phyloP scores from a whole-genome alignment of 2,329 filamentous ascomycete species.

The Penicillium capsulatum region DNA sequence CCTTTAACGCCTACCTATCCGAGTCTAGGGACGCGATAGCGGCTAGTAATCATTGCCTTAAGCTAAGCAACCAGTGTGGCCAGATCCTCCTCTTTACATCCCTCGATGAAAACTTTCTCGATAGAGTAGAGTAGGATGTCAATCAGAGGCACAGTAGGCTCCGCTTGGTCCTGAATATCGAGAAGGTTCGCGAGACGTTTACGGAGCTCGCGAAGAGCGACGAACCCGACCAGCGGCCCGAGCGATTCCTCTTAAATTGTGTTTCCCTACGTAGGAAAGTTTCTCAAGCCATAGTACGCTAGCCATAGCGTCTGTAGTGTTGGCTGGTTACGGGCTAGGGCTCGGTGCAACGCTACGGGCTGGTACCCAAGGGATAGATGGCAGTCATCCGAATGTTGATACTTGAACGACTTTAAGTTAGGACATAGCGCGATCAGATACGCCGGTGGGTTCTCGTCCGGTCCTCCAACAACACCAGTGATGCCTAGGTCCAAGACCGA shows the following conservation, averaged over 20 bases:
- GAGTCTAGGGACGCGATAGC: slow-evolving; percentile 18
- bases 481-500: slow-evolving; percentile 23
- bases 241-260: slow-evolving; percentile 33
- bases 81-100: slow-evolving; percentile 26
- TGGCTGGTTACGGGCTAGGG: slow-evolving; percentile 21
- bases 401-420: slow-evolving; percentile 27
- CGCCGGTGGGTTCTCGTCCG: neutral
- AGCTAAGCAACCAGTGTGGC: slow-evolving; percentile 26
- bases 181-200: slow-evolving; percentile 30
- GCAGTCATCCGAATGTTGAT: slow-evolving; percentile 31
- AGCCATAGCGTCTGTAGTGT: slow-evolving; percentile 29
- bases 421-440: slow-evolving; percentile 22
- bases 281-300: slow-evolving; percentile 25
- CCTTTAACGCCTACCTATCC: slow-evolving; percentile 25
- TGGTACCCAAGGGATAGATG: slow-evolving; percentile 24
- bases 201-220: slow-evolving; percentile 26
- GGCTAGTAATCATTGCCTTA: slow-evolving; percentile 18
- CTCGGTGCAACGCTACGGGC: slow-evolving; percentile 24
- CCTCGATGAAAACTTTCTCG: slow-evolving; percentile 26
- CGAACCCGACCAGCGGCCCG: slow-evolving; percentile 27
- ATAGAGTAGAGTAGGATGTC: slow-evolving; percentile 24
- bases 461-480: neutral
- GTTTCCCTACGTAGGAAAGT: slow-evolving; percentile 26
- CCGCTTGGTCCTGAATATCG: slow-evolving; percentile 26
- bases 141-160: slow-evolving; percentile 22